Evolutionary conservation across 2,329 filamentous ascomycete species (phyloP).

Genomic region (Aureobasidium musti): DNA sequence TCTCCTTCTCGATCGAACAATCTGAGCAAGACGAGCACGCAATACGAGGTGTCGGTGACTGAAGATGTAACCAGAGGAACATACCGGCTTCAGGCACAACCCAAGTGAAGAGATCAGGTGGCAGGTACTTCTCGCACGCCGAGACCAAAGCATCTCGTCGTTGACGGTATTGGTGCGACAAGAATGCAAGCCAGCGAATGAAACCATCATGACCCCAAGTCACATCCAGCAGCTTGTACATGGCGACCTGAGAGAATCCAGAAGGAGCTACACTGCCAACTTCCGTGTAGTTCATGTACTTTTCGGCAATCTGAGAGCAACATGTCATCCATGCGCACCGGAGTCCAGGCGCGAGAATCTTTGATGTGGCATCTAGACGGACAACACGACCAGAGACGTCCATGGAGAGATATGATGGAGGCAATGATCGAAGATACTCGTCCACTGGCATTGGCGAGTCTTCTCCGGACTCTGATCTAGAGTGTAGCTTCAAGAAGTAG

Average conservation of each 20-base stretch:
- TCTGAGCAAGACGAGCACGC: conserved; percentile 5
- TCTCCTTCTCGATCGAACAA: conserved; percentile 8
- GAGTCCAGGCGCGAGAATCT: conserved; percentile 41
- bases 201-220: conserved; percentile 41
- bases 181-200: conserved; percentile 36
- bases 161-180: conserved; percentile 36
- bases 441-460: conserved; percentile 13
- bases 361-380: conserved; percentile 40
- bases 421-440: conserved; percentile 10
- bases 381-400: conserved; percentile 41
- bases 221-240: conserved; percentile 40
- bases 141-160: conserved; percentile 36
- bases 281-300: conserved; percentile 37
- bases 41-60: not conserved
- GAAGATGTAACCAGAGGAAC: conserved; percentile 37
- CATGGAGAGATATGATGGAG: conserved; percentile 41
- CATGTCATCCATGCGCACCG: conserved; percentile 41
- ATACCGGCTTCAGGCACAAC: conserved; percentile 35
- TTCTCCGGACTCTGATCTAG: conserved; percentile 16
- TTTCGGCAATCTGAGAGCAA: conserved; percentile 36
- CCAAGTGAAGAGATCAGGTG: conserved; percentile 35
- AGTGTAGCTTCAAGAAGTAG: conserved; percentile 35
- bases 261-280: conserved; percentile 34
- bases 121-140: conserved; percentile 38
- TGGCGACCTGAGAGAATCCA: conserved; percentile 39